A percentile compares a stretch with the other conserved stretches of the same genome.
Conservation (phyloP, 768 basidiomycete species). For the Tricholoma hemisulphureum region DNA sequence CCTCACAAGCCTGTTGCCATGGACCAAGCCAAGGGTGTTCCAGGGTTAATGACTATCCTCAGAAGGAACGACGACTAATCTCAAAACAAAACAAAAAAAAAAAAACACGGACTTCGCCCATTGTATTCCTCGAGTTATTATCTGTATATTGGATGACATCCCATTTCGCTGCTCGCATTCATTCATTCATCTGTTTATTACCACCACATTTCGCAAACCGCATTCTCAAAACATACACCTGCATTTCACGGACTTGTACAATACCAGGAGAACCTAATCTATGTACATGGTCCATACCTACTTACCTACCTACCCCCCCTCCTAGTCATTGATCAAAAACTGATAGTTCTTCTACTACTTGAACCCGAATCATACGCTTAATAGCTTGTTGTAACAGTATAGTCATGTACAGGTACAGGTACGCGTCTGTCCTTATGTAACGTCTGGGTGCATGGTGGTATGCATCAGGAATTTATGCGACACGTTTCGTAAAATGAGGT, state of each 20-base stretch:
- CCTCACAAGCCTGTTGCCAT: conserved; percentile 62
- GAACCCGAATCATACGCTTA: neutral
- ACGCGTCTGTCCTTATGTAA: neutral
- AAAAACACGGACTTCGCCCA: too few relatives aligned
- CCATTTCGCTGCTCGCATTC: neutral
- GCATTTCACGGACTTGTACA: neutral
- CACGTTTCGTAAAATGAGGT: too few relatives aligned
- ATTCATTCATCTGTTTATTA: neutral
- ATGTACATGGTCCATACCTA: neutral
- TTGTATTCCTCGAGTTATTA: too few relatives aligned
- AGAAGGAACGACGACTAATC: conserved; percentile 33
- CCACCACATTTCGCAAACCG: neutral
- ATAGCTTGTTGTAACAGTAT: neutral
- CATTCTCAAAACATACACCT: neutral
- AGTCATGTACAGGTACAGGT: too few relatives aligned
- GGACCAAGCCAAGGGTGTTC: conserved; percentile 57
- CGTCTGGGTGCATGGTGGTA: too few relatives aligned
- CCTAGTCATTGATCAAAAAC: neutral
- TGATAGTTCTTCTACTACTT: neutral
- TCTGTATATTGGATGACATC: too few relatives aligned
- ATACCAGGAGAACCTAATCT: neutral
- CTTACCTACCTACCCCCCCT: too few relatives aligned
- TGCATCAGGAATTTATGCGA: too few relatives aligned
- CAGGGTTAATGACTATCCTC: conserved; percentile 75
- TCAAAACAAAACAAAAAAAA: neutral